Evolutionary conservation across 176 grass and related monocot species (phyloP).

Genomic region (Triticum aestivum): IWGSC_CS_RefSeq_v2.1 NC_057808.1:114468137-114468636

Average conservation of each 20-base stretch:
- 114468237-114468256: too few relatives aligned
- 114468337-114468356: background rate
- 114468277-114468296: too few relatives aligned
- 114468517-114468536: slow-evolving; percentile 75
- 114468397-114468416: background rate
- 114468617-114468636: slow-evolving; percentile 98
- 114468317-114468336: background rate
- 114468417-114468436: slow-evolving; percentile 7
- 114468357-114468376: background rate
- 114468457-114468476: slow-evolving; percentile 94
- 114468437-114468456: slow-evolving; percentile 90
- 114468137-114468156: too few relatives aligned
- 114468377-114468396: background rate
- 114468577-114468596: slow-evolving; percentile 84
- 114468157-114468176: too few relatives aligned
- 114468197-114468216: too few relatives aligned
- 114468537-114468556: slow-evolving; percentile 72
- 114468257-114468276: too few relatives aligned
- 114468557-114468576: slow-evolving; percentile 99
- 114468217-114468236: too few relatives aligned
- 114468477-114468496: slow-evolving; percentile 83
- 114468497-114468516: slow-evolving; percentile 93
- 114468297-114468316: background rate
- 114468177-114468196: too few relatives aligned
- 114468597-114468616: slow-evolving; percentile 91